These are phyloP conservation scores for Nissolia schottii DNA, from an alignment of 306 rosid species.

Conservation along the genomic window DNA sequence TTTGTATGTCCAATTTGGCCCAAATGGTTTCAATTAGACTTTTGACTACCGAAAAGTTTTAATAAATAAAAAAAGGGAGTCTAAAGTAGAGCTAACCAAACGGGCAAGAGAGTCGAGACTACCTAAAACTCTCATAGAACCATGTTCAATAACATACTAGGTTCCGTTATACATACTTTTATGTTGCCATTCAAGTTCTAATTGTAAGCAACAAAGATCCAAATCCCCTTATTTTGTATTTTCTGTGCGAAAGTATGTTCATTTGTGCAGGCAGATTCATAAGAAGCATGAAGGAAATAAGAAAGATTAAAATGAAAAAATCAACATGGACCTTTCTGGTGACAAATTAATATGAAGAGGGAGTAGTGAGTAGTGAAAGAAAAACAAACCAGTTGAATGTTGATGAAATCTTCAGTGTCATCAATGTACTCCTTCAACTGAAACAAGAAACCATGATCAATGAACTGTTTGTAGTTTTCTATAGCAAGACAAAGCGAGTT, in stretches of 20 bases:
- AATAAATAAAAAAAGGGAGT: no score
- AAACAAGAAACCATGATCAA: conserved; percentile 21
- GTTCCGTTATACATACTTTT: not conserved
- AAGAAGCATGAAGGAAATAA: not conserved
- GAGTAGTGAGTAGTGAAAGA: not conserved
- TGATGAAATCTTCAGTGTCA: conserved; percentile 97
- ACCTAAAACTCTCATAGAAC: not conserved
- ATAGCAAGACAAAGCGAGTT: conserved; percentile 2
- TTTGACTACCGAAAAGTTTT: no score
- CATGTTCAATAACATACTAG: not conserved
- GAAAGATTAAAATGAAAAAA: not conserved
- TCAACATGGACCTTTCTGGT: not conserved
- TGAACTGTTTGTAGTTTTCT: conserved; percentile 7
- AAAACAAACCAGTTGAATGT: conserved; percentile 85
- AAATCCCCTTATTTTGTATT: not conserved
- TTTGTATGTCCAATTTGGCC: no score
- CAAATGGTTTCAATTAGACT: no score
- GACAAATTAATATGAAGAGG: not conserved
- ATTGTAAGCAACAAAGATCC: not conserved
- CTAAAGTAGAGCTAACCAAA: no score
- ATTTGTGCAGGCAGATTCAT: not conserved
- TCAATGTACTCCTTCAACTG: conserved; percentile 99
- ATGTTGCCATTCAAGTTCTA: not conserved
- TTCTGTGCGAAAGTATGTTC: not conserved
- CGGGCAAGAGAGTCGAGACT: not conserved